Evolutionary conservation across 2,329 filamentous ascomycete species (phyloP).

Genomic region (Podosphaera fusca): DNA sequence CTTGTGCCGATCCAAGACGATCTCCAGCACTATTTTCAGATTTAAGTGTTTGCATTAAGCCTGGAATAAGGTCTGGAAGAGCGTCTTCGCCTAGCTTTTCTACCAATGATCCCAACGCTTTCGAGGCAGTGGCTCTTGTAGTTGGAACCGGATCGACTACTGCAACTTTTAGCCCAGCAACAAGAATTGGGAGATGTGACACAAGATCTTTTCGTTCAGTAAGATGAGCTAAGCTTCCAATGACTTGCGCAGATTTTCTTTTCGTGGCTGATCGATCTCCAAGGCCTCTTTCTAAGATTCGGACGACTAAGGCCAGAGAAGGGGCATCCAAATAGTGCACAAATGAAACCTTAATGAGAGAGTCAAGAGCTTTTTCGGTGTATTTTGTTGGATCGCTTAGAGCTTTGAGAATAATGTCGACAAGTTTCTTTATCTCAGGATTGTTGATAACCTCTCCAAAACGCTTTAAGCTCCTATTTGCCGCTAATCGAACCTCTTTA

Average conservation of each 20-base stretch:
- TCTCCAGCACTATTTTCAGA: conserved; percentile 93
- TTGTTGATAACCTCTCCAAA: conserved; percentile 98
- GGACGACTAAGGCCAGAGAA: conserved; percentile 79
- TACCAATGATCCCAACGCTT: conserved; percentile 84
- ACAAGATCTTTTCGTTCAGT: conserved; percentile 90
- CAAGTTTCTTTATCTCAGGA: conserved; percentile 83
- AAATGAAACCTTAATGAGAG: conserved; percentile 94
- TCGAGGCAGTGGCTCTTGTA: conserved; percentile 85
- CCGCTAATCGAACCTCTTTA: conserved; percentile 80
- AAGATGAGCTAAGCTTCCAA: conserved; percentile 88
- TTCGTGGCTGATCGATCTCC: conserved; percentile 85
- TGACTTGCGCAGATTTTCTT: conserved; percentile 88
- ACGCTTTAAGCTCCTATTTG: conserved; percentile 87
- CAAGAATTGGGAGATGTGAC: conserved; percentile 72
- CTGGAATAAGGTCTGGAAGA: conserved; percentile 87
- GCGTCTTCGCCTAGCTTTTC: conserved; percentile 96
- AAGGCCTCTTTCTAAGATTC: conserved; percentile 82
- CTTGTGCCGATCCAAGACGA: conserved; percentile 84
- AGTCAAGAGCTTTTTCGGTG: conserved; percentile 81
- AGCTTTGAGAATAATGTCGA: conserved; percentile 80
- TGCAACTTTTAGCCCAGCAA: conserved; percentile 70
- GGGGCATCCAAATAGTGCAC: conserved; percentile 96
- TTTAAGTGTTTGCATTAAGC: conserved; percentile 92
- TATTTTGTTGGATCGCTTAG: conserved; percentile 94
- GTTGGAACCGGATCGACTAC: conserved; percentile 91